phyloP scores from a whole-genome alignment of 2,329 filamentous ascomycete genomes.

The Blastomyces silverae region DNA sequence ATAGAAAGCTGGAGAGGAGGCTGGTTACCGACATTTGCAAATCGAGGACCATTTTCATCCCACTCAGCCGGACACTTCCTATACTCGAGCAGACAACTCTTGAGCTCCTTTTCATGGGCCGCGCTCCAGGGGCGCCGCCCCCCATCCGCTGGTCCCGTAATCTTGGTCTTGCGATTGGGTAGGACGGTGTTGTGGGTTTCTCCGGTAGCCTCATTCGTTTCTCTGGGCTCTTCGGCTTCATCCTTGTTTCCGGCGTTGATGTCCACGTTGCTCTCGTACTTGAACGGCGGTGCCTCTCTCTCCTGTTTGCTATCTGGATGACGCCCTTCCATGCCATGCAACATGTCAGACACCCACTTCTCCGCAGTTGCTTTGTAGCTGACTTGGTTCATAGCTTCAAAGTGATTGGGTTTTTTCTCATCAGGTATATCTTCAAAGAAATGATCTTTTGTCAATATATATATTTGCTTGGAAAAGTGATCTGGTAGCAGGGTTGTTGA shows the following conservation, averaged over 20 bases:
- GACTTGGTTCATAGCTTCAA: not conserved
- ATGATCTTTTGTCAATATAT: not conserved
- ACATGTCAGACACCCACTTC: not conserved
- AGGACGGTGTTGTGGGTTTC: not conserved
- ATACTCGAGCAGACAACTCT: slow-evolving; percentile 29
- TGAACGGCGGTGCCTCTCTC: not conserved
- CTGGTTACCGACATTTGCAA: slow-evolving; percentile 28
- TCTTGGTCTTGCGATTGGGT: not conserved
- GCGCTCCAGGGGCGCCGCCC: slow-evolving; percentile 21
- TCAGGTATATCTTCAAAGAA: not conserved
- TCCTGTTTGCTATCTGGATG: not conserved
- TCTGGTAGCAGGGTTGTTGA: not conserved
- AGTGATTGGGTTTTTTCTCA: not conserved
- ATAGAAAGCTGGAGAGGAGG: slow-evolving; percentile 9
- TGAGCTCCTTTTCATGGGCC: slow-evolving; percentile 28
- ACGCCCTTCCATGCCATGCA: not conserved
- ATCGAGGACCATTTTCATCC: slow-evolving; percentile 34
- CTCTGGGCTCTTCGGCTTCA: no score
- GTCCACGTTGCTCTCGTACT: not conserved
- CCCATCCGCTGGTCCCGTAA: not conserved
- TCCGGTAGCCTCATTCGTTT: not conserved
- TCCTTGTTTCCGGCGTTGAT: not conserved
- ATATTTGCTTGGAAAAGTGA: not conserved
- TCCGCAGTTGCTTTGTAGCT: not conserved
- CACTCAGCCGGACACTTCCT: slow-evolving; percentile 29